Conservation (phyloP, 177 flowering plant genomes). For the Vitis hybrid region DNA sequence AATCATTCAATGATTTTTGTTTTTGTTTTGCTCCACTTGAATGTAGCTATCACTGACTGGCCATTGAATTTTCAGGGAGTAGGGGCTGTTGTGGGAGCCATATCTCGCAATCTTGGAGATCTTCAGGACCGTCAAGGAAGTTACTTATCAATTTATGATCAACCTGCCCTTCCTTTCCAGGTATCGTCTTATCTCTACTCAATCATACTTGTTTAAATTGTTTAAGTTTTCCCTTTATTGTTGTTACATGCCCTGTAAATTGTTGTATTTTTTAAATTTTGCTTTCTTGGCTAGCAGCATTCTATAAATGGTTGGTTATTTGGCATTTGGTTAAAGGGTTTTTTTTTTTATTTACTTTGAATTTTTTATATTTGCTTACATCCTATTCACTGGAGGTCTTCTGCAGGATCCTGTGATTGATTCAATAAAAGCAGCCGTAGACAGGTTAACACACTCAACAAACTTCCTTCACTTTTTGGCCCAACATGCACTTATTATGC, state of each 20-base stretch:
- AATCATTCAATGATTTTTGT: background rate
- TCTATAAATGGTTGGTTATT: too few relatives aligned
- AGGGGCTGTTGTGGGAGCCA: conserved; percentile 75
- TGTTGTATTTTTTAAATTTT: too few relatives aligned
- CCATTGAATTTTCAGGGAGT: conserved; percentile 42
- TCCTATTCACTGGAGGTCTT: conserved; percentile 9
- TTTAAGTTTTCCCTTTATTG: background rate
- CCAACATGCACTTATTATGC: conserved; percentile 69
- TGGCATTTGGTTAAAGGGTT: too few relatives aligned
- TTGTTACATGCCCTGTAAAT: background rate
- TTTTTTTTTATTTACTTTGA: background rate
- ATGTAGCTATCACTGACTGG: background rate
- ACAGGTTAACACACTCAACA: conserved; percentile 61
- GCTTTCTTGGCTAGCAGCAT: too few relatives aligned
- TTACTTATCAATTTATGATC: conserved; percentile 67
- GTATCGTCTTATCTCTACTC: conserved; percentile 18
- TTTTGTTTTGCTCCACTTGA: background rate
- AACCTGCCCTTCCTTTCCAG: conserved; percentile 67
- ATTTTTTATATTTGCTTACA: background rate
- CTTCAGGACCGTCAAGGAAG: conserved; percentile 80
- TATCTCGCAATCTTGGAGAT: conserved; percentile 71
- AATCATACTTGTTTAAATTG: background rate
- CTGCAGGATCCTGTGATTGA: conserved; percentile 71
- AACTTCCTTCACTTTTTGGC: conserved; percentile 67
- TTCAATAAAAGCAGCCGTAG: conserved; percentile 59